Evolutionary conservation across 345 rosid genomes (phyloP).

Genomic region (Euphorbia pulcherrima): DNA sequence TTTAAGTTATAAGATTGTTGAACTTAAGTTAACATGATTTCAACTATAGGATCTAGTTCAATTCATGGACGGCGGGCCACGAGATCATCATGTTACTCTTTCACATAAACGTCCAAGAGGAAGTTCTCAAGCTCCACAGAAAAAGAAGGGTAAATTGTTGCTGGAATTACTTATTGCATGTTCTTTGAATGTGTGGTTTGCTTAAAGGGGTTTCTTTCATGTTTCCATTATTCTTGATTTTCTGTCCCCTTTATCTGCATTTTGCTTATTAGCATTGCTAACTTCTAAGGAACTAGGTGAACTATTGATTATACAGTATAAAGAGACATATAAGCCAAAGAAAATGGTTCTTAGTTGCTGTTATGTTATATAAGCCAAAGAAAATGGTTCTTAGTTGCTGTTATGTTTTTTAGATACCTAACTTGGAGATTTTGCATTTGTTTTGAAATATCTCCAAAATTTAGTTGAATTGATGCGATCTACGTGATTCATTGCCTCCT

Average conservation of each 20-base stretch:
- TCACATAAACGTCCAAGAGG: slow-evolving; percentile 88
- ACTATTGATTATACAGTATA: not conserved
- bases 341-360: not conserved
- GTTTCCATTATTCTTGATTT: not conserved
- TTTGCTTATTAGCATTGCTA: not conserved
- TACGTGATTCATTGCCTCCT: not conserved
- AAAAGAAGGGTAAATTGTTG: slow-evolving; percentile 47
- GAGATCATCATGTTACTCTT: slow-evolving; percentile 60
- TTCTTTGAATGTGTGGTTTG: not conserved
- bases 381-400: not conserved
- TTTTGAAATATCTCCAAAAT: not conserved
- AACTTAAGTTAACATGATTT: slow-evolving; percentile 9
- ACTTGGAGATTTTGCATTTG: not conserved
- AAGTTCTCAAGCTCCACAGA: slow-evolving; percentile 54
- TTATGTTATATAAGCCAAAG: not conserved
- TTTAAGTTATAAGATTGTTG: not conserved
- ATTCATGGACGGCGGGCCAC: slow-evolving; percentile 96
- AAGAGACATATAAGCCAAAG: not conserved
- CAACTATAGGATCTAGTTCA: slow-evolving; percentile 62
- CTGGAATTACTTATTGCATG: not conserved
- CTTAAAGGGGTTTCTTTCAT: not conserved
- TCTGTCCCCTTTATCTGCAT: not conserved
- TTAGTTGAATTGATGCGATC: too few species aligned
- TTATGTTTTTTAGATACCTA: not conserved
- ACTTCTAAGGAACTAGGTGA: not conserved